Evolutionary conservation across 2,329 filamentous ascomycete species (phyloP), one percentile per base, ranked within the genome.

Genomic region (Epichloe hybrida): DNA sequence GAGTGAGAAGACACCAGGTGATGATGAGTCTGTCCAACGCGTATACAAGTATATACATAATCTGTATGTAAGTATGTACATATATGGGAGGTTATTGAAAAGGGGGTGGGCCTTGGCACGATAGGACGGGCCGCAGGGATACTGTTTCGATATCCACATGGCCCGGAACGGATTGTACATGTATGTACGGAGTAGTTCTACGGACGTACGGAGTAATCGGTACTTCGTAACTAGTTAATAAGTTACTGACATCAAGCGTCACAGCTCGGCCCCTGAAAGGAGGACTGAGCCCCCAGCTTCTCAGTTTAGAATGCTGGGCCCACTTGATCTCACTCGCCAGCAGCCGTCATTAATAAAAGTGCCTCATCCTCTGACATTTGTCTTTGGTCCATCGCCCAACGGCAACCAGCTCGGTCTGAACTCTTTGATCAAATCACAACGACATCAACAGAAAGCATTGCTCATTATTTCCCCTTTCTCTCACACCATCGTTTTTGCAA

Each of bases 71-170:
- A n/a, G n/a, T n/a, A n/a, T n/a, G n/a, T n/a, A n/a, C n/a, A n/a
- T n/a, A n/a, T n/a, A 31, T 31, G n/a, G 20, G 17, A 20, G 39
- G 15, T 15, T 5, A 41, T 21, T 17, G 17, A 46, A 34, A 11
- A 2, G 8, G 6, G 5, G 1, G 5, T 9, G 13, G 20, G 20
- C 8, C 8, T 12, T 23, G 27, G 21, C 8, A 23, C 17, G 38
- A 36, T 27, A 13, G 20, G 11, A 27, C 13, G 7, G 34, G 8
- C 17, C 15, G 15, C 6, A 23, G 23, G 23, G 47, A 49, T 9
- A 12, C 42, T 41, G 39, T 36, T 36, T 42, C 34, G 51, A 52
- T 52, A 50, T 43, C 51, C 51, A 50, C 23, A 42, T 35, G 47
- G 23, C 23, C 23, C 23, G 2, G 1, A 27, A 27, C 23, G 23